These are phyloP conservation scores for Bruguiera parviflora DNA, from an alignment of 345 rosid species.

Conservation along the genomic window DNA sequence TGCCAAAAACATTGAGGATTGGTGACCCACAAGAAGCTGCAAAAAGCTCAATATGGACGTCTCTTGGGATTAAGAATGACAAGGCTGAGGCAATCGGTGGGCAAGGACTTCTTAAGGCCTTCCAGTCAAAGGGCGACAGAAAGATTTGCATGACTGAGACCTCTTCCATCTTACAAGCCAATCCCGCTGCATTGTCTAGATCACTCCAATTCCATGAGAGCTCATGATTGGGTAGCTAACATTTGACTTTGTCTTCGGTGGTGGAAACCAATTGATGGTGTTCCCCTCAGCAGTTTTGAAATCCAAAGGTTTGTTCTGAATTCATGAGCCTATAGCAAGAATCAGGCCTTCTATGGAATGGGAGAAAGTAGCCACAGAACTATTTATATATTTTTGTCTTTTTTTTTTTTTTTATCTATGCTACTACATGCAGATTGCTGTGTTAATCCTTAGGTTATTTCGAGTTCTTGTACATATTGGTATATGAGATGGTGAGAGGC, in stretches of 20 bases:
- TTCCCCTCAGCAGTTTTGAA: conserved; percentile 8
- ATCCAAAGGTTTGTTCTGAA: conserved; percentile 8
- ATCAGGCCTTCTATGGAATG: conserved; percentile 3
- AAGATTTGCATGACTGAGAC: conserved; percentile 35
- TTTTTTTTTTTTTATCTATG: conserved; percentile 3
- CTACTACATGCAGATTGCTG: conserved; percentile 12
- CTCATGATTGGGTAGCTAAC: conserved; percentile 30
- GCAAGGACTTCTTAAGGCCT: conserved; percentile 53
- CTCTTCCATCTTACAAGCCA: conserved; percentile 60
- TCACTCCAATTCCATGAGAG: conserved; percentile 72
- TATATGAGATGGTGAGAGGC: conserved; percentile 27
- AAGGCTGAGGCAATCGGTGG: conserved; percentile 42
- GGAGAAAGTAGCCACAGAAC: conserved; percentile 21
- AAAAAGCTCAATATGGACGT: conserved; percentile 85
- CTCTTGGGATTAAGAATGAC: conserved; percentile 77
- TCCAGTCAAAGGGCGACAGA: conserved; percentile 44
- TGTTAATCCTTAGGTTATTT: conserved; percentile 24
- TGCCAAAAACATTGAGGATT: conserved; percentile 84
- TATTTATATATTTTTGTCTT: conserved; percentile 2
- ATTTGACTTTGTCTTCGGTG: conserved; percentile 3
- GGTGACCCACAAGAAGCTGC: conserved; percentile 88
- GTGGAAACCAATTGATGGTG: conserved; percentile 15
- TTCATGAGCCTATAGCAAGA: conserved; percentile 3
- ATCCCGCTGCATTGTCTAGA: conserved; percentile 87
- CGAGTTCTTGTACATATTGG: conserved; percentile 39